Base-by-base conservation (phyloP, 2,329 filamentous ascomycete species). In the Phialocephala subalpina region DNA sequence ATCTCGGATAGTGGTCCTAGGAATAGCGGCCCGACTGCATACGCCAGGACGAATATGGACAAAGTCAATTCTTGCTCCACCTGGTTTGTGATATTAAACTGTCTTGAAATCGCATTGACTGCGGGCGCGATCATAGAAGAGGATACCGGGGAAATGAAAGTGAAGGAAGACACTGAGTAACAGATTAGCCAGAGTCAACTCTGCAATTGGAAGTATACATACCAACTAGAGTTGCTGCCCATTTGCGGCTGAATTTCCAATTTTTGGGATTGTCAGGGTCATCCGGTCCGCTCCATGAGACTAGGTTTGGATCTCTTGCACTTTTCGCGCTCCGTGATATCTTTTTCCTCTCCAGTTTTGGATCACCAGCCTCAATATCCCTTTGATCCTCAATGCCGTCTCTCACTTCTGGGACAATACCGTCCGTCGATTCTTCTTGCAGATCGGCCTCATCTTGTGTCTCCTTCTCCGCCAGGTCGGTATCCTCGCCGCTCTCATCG, bases 1-100 rank as follows among this genome's bases (percentile, higher is more conserved):
- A 85, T 75, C 66, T 86, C 84, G 0, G 83, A 83, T 5, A 84
- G 76, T 0, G 89, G 89, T 1, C 90, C 90, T 85, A 89, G 91
- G 3, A 92, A 65, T 1, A 76, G 64, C 0, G 82, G 82, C 0
- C 82, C 82, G 29, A 80, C 79, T 25, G 81, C 80, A 68, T 81
- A 83, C 6, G 81, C 82, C 14, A 83, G 72, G 16, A 84, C 82
- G 14, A 81, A 82, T 11, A 56, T 81, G 78, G 59, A 85, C 73
- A 63, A 82, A 73, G 71, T 83, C 81, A 66, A 80, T 79, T 47
- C 81, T 80, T 2, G 86, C 77, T 69, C 85, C 78, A 61, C 76
- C 73, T 57, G 80, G 76, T 70, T 79, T 0, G 77, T 76, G 49
- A 90, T 86, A 63, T 82, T 67, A 40, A 90, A 80, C 33, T 90